Base-by-base conservation (phyloP, 2,329 filamentous ascomycete genomes). In the Fusarium domesticum region DNA sequence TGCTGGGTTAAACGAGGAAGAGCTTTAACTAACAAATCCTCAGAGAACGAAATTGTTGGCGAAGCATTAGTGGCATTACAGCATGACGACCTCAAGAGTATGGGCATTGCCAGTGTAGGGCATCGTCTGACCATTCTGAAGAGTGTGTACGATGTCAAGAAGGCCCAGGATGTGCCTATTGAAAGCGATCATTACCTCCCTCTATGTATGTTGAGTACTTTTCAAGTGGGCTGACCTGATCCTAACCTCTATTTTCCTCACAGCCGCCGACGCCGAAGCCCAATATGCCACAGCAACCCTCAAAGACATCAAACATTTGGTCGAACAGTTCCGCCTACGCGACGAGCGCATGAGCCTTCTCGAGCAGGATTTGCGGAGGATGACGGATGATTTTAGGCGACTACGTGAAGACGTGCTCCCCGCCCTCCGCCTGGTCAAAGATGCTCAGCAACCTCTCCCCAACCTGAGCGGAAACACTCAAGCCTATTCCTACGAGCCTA, bases 121-220 rank as follows among this genome's bases (percentile, higher is more conserved):
- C 93, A 98, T 71, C 85, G 93, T 48, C 76, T 98, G 59, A 95
- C 90, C 17, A 95, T 98, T 45, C 77, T 98, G 46, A 97, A 96
- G 72, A 91, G 84, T 60, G 90, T 97, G 42, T 97, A 96, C 70
- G 91, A 97, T 63, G 85, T 93, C 62, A 98, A 98, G 72, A 85
- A 92, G 66, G 89, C 89, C 53, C 91, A 96, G 63, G 90, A 95
- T 59, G 81, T 97, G 48, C 86, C 89, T 14, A 80, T 96, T 58
- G 92, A 97, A 63, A 84, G 85, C 50, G 92, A 96, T 60, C 89
- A 97, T 67, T 98, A 96, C 65, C 80, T 96, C 39, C 93, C 93
- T 30, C 75, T 93, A 39, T 93, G 91, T 96, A 84, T 19, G 59
- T 58, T 47, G 35, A 18, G 31, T 39, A 48, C 47, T 44, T 49